phyloP scores from a whole-genome alignment of 345 rosid species.

The Dimocarpus longan region DNA sequence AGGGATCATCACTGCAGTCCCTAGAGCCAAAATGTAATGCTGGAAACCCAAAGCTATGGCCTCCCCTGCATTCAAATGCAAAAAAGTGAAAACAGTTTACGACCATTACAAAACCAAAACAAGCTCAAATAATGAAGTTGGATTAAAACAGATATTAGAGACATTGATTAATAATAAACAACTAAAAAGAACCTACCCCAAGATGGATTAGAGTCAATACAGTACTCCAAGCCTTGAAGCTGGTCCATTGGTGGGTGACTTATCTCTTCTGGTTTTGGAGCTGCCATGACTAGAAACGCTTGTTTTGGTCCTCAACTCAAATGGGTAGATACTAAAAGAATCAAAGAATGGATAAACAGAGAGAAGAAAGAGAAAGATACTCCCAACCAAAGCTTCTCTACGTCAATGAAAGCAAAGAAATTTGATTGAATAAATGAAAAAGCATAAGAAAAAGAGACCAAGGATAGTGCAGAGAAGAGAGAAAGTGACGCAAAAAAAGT shows the following conservation, averaged over 20 bases:
- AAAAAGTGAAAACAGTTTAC: neutral
- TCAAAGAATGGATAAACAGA: slow-evolving; percentile 26
- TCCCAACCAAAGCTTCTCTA: neutral
- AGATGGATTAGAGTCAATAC: slow-evolving; percentile 98
- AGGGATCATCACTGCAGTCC: slow-evolving; percentile 99
- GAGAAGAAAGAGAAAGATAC: slow-evolving; percentile 1
- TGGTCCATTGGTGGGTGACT: slow-evolving; percentile 93
- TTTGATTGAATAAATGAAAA: slow-evolving; percentile 22
- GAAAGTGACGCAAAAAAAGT: slow-evolving; percentile 17
- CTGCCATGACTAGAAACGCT: slow-evolving; percentile 51
- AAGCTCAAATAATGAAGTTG: neutral
- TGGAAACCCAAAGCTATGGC: slow-evolving; percentile 92
- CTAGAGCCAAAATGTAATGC: slow-evolving; percentile 93
- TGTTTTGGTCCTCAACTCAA: slow-evolving; percentile 16
- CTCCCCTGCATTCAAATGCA: slow-evolving; percentile 65
- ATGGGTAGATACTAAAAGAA: slow-evolving; percentile 32
- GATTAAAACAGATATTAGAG: neutral
- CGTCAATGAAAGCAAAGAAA: slow-evolving; percentile 20
- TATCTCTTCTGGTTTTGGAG: slow-evolving; percentile 90
- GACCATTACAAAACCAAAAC: neutral
- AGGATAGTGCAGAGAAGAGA: slow-evolving; percentile 15
- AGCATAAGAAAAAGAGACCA: slow-evolving; percentile 19
- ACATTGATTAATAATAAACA: neutral
- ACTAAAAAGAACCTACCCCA: slow-evolving; percentile 61
- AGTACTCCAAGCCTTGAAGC: slow-evolving; percentile 97